A percentile compares a stretch with the other conserved stretches of the same genome.
Conservation (phyloP, 2,329 filamentous ascomycete species). For the Trichoderma asperellum region DNA sequence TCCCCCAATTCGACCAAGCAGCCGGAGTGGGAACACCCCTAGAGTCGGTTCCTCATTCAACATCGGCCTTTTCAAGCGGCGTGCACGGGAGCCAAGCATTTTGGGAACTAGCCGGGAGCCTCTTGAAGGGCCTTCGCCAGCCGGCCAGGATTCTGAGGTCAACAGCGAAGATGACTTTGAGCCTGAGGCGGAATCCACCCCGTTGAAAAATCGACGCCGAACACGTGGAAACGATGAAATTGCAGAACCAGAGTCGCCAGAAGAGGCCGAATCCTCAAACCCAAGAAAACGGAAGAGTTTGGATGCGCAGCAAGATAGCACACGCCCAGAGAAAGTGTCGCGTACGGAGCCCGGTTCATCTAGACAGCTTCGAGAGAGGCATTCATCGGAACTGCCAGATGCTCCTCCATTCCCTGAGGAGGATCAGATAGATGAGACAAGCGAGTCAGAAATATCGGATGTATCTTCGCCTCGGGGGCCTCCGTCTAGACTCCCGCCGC, state of each 20-base stretch:
- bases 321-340: conserved; percentile 44
- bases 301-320: conserved; percentile 47
- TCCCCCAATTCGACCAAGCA: conserved; percentile 57
- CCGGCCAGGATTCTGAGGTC: conserved; percentile 40
- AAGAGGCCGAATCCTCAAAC: conserved; percentile 38
- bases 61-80: conserved; percentile 61
- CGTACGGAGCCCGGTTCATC: conserved; percentile 38
- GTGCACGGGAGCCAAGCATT: conserved; percentile 65
- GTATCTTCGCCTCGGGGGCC: conserved; percentile 43
- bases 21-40: conserved; percentile 53
- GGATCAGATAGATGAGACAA: conserved; percentile 35
- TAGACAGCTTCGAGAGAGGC: conserved; percentile 32
- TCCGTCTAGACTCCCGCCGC: conserved; percentile 35
- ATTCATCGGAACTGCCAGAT: conserved; percentile 42
- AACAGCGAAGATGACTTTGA: conserved; percentile 56
- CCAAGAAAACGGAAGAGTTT: conserved; percentile 62
- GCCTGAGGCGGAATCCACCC: conserved; percentile 71
- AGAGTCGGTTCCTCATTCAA: conserved; percentile 57
- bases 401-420: conserved; percentile 37
- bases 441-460: conserved; percentile 46
- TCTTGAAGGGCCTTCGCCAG: conserved; percentile 40
- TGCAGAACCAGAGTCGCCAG: conserved; percentile 34
- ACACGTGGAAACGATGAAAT: conserved; percentile 39
- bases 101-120: conserved; percentile 56
- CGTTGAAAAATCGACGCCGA: conserved; percentile 53